Base-by-base conservation (phyloP, 1,139 yeast species). In the Debaryomyces robertsiae region DNA sequence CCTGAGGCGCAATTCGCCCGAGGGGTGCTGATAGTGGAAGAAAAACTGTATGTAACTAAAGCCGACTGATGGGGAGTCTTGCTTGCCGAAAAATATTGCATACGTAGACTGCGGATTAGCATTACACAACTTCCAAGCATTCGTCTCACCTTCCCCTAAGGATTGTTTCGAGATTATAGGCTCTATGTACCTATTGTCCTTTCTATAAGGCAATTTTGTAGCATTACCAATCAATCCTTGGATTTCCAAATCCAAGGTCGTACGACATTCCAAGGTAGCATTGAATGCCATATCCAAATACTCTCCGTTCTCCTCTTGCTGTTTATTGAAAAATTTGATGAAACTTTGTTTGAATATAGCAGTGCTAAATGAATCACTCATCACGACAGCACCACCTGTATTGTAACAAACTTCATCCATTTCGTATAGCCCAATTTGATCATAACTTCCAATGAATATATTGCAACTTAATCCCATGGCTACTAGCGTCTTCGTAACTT, bases 11-110 rank as follows among this genome's bases (percentile, higher is more conserved):
- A 71, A 58, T 46, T 68, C 71, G 41, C 76, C 80, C 41, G 64
- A 65, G 7, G 76, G 67, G 49, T 73, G 79, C 59, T 87, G 94
- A 59, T 88, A 89, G 56, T 82, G 85, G 42, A 90, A 84, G 44
- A 86, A 68, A 55, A 77, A 86, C 61, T 89, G 96, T 17, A 88
- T 64, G 25, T 73, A 69, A 2, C 75, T 71, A 28, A 67, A 48
- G 16, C 50, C 51, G 13, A 52, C 44, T 10, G 52, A 50, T 3
- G 54, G 38, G 1, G 71, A 70, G 42, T 74, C 78, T 22, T 67
- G 55, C 40, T 79, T 69, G 32, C 81, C 87, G 53, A 79, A 79
- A 51, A 73, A 77, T 3, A 82, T 45, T 0, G 78, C 81, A 60
- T 76, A 82, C 0, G 86, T 69, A 0, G 84, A 77, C 49, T 77